A percentile compares a stretch with the other conserved stretches of the same genome.
Conservation (phyloP, 1,284 basidiomycete genomes). For the Cystobasidiaceae sp. region DNA sequence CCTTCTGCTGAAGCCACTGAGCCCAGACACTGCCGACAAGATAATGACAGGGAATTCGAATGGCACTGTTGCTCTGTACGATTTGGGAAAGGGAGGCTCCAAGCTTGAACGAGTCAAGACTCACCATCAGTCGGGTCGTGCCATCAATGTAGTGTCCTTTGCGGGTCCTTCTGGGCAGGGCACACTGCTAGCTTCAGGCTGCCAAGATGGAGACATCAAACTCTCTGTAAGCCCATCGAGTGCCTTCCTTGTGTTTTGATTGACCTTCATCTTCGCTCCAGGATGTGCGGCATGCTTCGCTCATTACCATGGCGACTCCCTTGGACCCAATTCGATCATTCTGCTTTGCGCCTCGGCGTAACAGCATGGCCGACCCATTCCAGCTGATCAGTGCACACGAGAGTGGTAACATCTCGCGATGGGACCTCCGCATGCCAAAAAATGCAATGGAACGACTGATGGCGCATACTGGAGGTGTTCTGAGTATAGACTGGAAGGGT, state of each 20-base stretch:
- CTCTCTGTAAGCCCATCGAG: conserved; percentile 3
- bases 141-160: conserved; percentile 29
- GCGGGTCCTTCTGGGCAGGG: conserved; percentile 24
- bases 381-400: conserved; percentile 25
- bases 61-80: conserved; percentile 25
- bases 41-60: conserved; percentile 31
- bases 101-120: conserved; percentile 28
- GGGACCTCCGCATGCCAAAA: conserved; percentile 27
- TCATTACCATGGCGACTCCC: conserved; percentile 21
- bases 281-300: conserved; percentile 23
- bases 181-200: conserved; percentile 24
- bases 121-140: conserved; percentile 25
- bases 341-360: conserved; percentile 18
- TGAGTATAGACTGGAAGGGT: conserved; percentile 28
- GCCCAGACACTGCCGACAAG: conserved; percentile 25
- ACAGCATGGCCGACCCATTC: conserved; percentile 26
- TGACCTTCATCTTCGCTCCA: not conserved
- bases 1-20: too few relatives aligned
- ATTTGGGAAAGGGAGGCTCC: conserved; percentile 17
- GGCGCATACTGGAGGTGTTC: conserved; percentile 25
- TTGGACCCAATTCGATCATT: conserved; percentile 18
- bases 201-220: conserved; percentile 30
- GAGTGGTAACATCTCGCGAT: conserved; percentile 19
- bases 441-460: conserved; percentile 21
- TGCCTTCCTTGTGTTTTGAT: not conserved